A percentile compares a stretch with the other conserved stretches of the same genome.
phyloP scores from a whole-genome alignment of 805 yeast species.

The Candida chauliodis region DNA sequence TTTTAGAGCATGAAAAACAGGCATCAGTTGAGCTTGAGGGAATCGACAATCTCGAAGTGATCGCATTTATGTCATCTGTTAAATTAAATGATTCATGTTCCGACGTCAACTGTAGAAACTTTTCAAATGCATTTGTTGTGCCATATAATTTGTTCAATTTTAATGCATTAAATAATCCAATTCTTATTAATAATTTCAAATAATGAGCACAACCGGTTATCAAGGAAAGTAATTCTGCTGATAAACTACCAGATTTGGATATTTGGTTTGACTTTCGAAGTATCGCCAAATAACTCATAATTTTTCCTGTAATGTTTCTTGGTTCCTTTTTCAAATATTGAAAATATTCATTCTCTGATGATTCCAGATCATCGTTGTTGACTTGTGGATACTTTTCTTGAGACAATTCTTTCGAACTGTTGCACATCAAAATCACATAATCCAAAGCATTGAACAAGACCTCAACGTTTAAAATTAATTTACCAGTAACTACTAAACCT shows the following conservation, averaged over 20 bases:
- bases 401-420: slow-evolving; percentile 4
- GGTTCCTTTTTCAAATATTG: slow-evolving; percentile 60
- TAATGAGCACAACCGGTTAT: slow-evolving; percentile 93
- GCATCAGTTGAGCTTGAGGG: slow-evolving; percentile 67
- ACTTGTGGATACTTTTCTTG: background rate
- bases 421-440: slow-evolving; percentile 29
- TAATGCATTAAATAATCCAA: slow-evolving; percentile 76
- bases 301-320: slow-evolving; percentile 79
- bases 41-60: slow-evolving; percentile 39
- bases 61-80: slow-evolving; percentile 1
- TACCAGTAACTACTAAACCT: slow-evolving; percentile 69
- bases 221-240: slow-evolving; percentile 70
- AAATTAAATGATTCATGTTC: slow-evolving; percentile 14
- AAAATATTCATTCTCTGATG: slow-evolving; percentile 19
- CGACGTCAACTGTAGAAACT: slow-evolving; percentile 43
- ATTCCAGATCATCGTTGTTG: slow-evolving; percentile 11
- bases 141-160: slow-evolving; percentile 56
- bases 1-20: slow-evolving; percentile 66
- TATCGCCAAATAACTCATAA: slow-evolving; percentile 84
- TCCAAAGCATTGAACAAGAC: slow-evolving; percentile 77
- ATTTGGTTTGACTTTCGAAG: slow-evolving; percentile 56
- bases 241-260: slow-evolving; percentile 40
- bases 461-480: slow-evolving; percentile 69
- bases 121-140: slow-evolving; percentile 59
- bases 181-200: slow-evolving; percentile 76